These are phyloP conservation scores for Fusarium anthophilum DNA, from an alignment of 2,329 filamentous ascomycete species.

Conservation along the genomic window DNA sequence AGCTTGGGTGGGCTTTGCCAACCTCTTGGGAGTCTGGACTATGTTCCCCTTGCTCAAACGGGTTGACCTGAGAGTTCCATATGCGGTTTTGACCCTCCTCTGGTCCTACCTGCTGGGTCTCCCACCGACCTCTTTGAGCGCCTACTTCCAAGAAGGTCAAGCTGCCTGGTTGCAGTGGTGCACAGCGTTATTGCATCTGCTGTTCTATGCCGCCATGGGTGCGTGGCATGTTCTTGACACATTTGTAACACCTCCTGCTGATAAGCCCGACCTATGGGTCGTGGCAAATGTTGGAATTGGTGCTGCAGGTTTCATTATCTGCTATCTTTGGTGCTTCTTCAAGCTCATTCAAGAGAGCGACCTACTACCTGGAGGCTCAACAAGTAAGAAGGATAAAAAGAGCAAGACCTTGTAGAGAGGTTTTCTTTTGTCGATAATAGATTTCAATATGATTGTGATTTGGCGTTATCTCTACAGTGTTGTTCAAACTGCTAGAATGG, in stretches of 20 bases:
- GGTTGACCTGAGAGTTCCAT: constrained; percentile 85
- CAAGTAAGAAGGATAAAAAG: constrained; percentile 49
- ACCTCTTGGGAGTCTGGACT: constrained; percentile 89
- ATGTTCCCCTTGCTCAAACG: constrained; percentile 90
- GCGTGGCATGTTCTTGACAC: constrained; percentile 83
- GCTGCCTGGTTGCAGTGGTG: constrained; percentile 54
- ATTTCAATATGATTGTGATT: not conserved
- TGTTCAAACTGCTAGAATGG: too few species aligned
- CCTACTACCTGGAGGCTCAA: constrained; percentile 48
- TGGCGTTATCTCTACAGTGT: not conserved
- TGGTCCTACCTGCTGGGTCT: constrained; percentile 94
- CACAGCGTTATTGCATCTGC: constrained; percentile 75
- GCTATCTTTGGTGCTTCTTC: constrained; percentile 91
- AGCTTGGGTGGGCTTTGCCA: constrained; percentile 96
- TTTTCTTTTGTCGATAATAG: not conserved
- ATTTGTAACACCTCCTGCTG: constrained; percentile 71
- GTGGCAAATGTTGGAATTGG: constrained; percentile 90
- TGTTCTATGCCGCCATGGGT: constrained; percentile 81
- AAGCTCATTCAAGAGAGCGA: constrained; percentile 70
- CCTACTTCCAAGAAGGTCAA: constrained; percentile 67
- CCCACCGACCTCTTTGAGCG: constrained; percentile 77
- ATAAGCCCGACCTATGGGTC: constrained; percentile 94
- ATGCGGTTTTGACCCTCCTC: constrained; percentile 82
- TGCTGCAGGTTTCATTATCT: constrained; percentile 83
- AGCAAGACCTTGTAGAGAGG: constrained; percentile 33